Evolutionary conservation across 192 early-diverging fungal genomes (phyloP), one percentile per base, ranked within the genome.

Genomic region (Coemansia brasiliensis): DNA sequence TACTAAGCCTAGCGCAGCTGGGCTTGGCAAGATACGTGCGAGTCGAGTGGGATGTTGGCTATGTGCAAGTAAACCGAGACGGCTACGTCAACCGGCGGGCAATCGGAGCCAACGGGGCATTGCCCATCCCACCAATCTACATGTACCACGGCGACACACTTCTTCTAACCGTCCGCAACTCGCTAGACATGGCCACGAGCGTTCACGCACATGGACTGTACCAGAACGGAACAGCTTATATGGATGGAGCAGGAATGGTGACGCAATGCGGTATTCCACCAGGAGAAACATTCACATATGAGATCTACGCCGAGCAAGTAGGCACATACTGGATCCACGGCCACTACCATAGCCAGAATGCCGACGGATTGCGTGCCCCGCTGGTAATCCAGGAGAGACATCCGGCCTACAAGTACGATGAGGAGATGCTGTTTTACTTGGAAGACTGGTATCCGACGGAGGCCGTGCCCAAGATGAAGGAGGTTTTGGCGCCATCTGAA

Each of bases 241-340:
- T 82, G 39, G 92, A 92, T 71, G 90, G 91, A 4, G 76, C 86
- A 0, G 57, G 60, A 18, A 82, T 74, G 59, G 78, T 86, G 40
- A 87, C 88, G 17, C 83, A 92, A 52, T 91, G 91, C 63, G 80
- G 81, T 0, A 91, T 93, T 52, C 86, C 89, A 12, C 68, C 82
- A 3, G 81, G 80, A 12, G 57, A 55, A 12, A 70, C 40, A 17
- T 86, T 84, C 59, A 88, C 88, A 0, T 93, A 93, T 58, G 69
- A 64, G 18, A 82, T 85, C 52, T 52, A 67, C 4, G 67, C 82
- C 29, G 55, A 75, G 38, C 64, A 80, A 48, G 61, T 67, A 29
- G 92, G 91, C 39, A 89, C 88, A 15, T 92, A 80, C 69, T 94
- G 92, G 92, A 78, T 87, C 35, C 90, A 92, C 60, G 74, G 80